Percentiles rank a stretch among this genome's conserved stretches.
These are phyloP conservation scores for Capsicum chinense DNA, from an alignment of 257 asterid species.

Conservation along the genomic window DNA sequence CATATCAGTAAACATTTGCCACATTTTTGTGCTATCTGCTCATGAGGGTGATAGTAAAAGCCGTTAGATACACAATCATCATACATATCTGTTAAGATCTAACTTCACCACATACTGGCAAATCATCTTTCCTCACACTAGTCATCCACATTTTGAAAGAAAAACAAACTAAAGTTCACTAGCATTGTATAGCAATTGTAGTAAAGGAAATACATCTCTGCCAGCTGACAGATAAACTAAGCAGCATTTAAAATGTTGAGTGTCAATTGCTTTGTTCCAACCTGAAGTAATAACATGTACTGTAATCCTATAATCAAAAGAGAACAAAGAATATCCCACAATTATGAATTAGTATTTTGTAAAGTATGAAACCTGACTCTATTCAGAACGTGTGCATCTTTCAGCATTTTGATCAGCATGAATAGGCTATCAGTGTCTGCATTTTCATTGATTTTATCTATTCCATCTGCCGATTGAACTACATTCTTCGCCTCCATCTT, in stretches of 20 bases:
- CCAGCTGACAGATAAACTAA: too few relatives aligned
- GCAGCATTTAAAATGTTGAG: too few relatives aligned
- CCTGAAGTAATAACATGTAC: background rate
- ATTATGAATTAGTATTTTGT: background rate
- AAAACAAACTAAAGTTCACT: background rate
- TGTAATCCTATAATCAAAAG: too few relatives aligned
- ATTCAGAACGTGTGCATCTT: too few relatives aligned
- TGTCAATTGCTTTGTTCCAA: too few relatives aligned
- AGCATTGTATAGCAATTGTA: too few relatives aligned
- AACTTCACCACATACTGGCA: background rate
- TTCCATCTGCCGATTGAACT: background rate
- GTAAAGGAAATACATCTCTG: too few relatives aligned
- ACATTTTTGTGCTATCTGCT: background rate
- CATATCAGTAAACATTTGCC: background rate
- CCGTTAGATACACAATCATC: background rate
- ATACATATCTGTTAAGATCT: background rate
- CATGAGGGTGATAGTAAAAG: background rate
- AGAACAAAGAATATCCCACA: background rate
- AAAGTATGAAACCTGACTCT: too few relatives aligned
- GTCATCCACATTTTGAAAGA: background rate
- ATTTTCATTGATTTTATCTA: background rate
- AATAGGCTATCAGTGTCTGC: background rate
- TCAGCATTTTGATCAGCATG: background rate
- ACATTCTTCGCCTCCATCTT: background rate
- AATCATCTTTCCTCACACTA: background rate